phyloP scores from a whole-genome alignment of 176 grass and related monocot species.

The Juncus inflexus region DNA sequence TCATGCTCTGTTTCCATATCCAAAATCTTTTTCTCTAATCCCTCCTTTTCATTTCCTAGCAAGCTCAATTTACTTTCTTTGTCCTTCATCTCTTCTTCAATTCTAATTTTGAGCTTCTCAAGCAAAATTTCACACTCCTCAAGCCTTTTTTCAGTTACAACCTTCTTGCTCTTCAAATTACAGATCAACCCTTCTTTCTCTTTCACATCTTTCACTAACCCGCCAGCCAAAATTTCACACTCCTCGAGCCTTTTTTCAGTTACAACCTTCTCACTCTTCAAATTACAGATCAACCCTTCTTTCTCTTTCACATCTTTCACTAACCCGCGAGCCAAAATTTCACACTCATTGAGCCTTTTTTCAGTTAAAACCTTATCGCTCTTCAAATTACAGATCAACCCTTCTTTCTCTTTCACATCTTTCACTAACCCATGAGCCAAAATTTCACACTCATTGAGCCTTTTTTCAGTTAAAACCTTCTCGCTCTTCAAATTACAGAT shows the following conservation, averaged over 20 bases:
- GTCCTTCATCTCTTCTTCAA: constrained; percentile 25
- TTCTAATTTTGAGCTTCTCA: constrained; percentile 10
- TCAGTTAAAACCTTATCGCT: constrained; percentile 3
- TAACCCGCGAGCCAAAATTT: constrained; percentile 20
- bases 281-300: constrained; percentile 23
- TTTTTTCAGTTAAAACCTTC: constrained; percentile 7
- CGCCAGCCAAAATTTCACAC: constrained; percentile 13
- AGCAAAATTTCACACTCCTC: constrained; percentile 16
- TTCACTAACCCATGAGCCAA: neutral
- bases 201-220: neutral
- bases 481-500: constrained; percentile 27
- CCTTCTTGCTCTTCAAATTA: constrained; percentile 30
- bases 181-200: constrained; percentile 30
- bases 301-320: constrained; percentile 3
- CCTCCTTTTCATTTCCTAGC: constrained; percentile 21
- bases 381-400: constrained; percentile 9
- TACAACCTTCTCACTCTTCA: constrained; percentile 26
- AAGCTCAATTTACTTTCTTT: constrained; percentile 11
- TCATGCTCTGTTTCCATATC: neutral
- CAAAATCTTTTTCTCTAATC: neutral
- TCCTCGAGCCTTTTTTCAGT: constrained; percentile 19
- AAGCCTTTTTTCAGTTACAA: constrained; percentile 16
- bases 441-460: constrained; percentile 21
- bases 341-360: constrained; percentile 21
- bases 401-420: constrained; percentile 12